Conservation (phyloP, 129 eudicot species). For the Centrapalus pauciflorus region DNA sequence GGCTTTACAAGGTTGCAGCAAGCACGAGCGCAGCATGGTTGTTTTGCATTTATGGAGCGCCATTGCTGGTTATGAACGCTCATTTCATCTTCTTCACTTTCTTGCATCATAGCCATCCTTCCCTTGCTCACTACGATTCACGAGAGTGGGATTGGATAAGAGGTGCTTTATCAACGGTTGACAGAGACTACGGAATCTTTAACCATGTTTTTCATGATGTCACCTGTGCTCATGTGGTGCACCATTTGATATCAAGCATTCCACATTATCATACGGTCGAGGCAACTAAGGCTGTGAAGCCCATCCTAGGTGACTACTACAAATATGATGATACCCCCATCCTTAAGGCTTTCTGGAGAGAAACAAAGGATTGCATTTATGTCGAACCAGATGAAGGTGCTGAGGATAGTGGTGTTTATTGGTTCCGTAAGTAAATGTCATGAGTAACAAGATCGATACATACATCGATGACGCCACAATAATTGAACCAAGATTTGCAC, state of each 20-base stretch:
- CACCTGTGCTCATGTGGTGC: constrained; percentile 22
- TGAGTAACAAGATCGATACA: background rate
- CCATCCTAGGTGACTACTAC: constrained; percentile 30
- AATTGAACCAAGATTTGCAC: no score
- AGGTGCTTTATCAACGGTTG: constrained; percentile 30
- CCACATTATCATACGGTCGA: constrained; percentile 39
- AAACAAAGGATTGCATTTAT: constrained; percentile 21
- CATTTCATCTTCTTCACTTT: constrained; percentile 23
- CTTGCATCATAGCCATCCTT: constrained; percentile 27
- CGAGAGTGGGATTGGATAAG: constrained; percentile 35
- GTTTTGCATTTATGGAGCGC: constrained; percentile 25
- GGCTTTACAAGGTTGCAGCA: constrained; percentile 1
- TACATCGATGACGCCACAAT: background rate
- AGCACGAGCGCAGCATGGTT: constrained; percentile 9
- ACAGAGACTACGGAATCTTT: constrained; percentile 27
- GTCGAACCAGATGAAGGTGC: constrained; percentile 28
- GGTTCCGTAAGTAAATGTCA: constrained; percentile 21
- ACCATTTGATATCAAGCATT: constrained; percentile 31
- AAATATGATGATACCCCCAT: constrained; percentile 24
- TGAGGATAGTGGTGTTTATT: constrained; percentile 29
- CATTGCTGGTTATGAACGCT: constrained; percentile 15
- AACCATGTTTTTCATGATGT: constrained; percentile 24
- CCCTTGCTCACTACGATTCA: constrained; percentile 28
- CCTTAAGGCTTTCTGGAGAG: constrained; percentile 26
- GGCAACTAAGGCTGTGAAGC: constrained; percentile 31